Evolutionary conservation across 306 rosid genomes (phyloP), one percentile per base, ranked within the genome.

Genomic region (Canavalia gladiata): DNA sequence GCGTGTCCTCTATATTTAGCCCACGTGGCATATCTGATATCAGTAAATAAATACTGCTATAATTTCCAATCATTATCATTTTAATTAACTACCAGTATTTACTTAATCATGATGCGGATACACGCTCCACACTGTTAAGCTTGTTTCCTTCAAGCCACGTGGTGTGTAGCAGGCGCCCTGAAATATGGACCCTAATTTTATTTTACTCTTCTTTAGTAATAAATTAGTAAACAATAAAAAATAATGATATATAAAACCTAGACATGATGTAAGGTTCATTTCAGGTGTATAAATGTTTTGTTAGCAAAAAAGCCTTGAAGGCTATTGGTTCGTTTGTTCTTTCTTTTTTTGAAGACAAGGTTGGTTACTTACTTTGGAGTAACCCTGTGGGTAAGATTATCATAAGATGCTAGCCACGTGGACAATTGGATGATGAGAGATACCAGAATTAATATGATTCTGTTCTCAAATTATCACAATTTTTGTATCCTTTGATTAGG

Each of bases 1-100:
- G 71, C 62, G 77, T 79, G 77, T 58, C 59, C 59, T 25, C 35
- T 35, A 25, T 8, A 18, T 37, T 50, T 62, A 29, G 65, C 57
- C 37, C 13, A 72, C 73, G 73, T 62, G 49, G 2, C 56, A 5
- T 6, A 1, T 60, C 1, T 18, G 1, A 33, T 30, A 37, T 30
- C 3, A 0, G 58, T 11, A 42, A 42, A 28, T 13, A 55, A 28
- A 39, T 8, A 13, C 25, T 55, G 46, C 45, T 18, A 43, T 43
- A 51, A 35, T 52, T 72, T 6, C 50, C 50, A 59, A 58, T 75
- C 18, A 45, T 58, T 30, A 11, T 52, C 30, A 0, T n/a, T 5
- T n/a, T 37, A 25, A 47, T 30, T 30, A 68, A 68, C 29, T 18
- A 8, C 11, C 4, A n/a, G 29, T 55, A 18, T 72, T 10, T 60